These are phyloP conservation scores for Wickerhamomyces queroliae DNA, from an alignment of 805 yeast species.

Conservation along the genomic window DNA sequence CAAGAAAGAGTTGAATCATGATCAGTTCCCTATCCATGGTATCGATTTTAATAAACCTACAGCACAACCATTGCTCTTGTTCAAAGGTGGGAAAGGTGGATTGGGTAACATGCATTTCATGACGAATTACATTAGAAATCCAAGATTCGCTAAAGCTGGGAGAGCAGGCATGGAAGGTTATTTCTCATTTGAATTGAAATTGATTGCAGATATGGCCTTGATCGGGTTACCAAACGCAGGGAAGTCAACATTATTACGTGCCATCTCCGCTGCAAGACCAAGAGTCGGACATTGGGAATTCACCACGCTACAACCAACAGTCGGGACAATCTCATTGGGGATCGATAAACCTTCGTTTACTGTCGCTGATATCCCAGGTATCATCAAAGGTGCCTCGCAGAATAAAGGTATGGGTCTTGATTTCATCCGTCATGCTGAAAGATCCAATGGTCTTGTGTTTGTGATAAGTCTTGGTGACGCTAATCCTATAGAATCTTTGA, in stretches of 20 bases:
- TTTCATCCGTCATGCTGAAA: constrained; percentile 85
- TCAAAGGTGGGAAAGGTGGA: constrained; percentile 91
- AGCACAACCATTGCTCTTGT: constrained; percentile 57
- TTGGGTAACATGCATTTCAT: constrained; percentile 95
- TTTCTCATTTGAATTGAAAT: constrained; percentile 78
- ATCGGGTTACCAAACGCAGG: constrained; percentile 98
- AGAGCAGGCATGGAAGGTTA: constrained; percentile 58
- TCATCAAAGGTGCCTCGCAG: constrained; percentile 78
- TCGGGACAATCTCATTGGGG: constrained; percentile 76
- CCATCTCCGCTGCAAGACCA: constrained; percentile 86
- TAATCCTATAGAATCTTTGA: constrained; percentile 63
- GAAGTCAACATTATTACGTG: constrained; percentile 80
- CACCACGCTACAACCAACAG: constrained; percentile 86
- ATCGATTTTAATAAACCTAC: constrained; percentile 62
- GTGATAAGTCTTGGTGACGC: constrained; percentile 70
- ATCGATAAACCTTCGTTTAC: constrained; percentile 66
- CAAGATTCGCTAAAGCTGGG: constrained; percentile 81
- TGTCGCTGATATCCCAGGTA: constrained; percentile 97
- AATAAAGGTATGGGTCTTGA: constrained; percentile 93
- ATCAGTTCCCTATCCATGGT: constrained; percentile 78
- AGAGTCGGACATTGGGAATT: constrained; percentile 96
- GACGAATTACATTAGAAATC: constrained; percentile 79
- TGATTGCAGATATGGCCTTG: constrained; percentile 88
- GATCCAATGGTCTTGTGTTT: constrained; percentile 86
- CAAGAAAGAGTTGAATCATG: constrained; percentile 52